Conservation (phyloP, 2,329 filamentous ascomycete genomes). For the Neobulgaria alba region DNA sequence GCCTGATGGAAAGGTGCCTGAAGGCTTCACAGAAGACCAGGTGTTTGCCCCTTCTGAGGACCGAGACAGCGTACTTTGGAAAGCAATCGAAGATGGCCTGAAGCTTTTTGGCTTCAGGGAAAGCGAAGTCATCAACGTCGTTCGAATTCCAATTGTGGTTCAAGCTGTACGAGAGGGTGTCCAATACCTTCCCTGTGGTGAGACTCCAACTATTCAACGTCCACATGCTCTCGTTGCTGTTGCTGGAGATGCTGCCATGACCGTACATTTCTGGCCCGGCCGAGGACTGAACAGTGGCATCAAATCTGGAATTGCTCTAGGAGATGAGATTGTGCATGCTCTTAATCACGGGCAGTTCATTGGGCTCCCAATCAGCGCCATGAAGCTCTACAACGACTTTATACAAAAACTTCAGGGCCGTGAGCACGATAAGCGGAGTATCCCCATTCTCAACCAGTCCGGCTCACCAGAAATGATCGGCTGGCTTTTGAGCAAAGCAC, state of each 20-base stretch:
- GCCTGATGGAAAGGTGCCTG: constrained; percentile 2
- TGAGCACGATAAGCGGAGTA: constrained; percentile 4
- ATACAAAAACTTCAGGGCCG: constrained; percentile 3
- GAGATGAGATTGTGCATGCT: constrained; percentile 4
- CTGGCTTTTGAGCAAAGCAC: constrained; percentile 3
- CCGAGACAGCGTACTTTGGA: constrained; percentile 3
- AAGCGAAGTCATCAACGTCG: constrained; percentile 5
- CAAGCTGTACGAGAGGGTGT: constrained; percentile 4
- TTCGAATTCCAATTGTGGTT: constrained; percentile 5
- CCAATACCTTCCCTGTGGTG: constrained; percentile 1
- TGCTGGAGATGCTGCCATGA: constrained; percentile 4
- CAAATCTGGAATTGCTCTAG: constrained; percentile 4
- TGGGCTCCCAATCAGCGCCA: constrained; percentile 1
- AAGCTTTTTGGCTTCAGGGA: constrained; percentile 5
- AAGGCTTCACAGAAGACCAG: constrained; percentile 1
- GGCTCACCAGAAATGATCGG: constrained; percentile 3
- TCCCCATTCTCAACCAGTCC: constrained; percentile 4
- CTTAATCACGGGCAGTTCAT: constrained; percentile 3
- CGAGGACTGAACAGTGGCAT: constrained; percentile 4
- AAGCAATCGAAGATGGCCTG: constrained; percentile 4
- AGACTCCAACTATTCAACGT: not conserved
- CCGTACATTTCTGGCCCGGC: constrained; percentile 4
- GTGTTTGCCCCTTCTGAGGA: constrained; percentile 4
- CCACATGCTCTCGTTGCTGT: constrained; percentile 4
- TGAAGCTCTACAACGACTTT: constrained; percentile 5